Base-by-base conservation (phyloP, 177 flowering plant species). In the Vitis hybrid region DNA sequence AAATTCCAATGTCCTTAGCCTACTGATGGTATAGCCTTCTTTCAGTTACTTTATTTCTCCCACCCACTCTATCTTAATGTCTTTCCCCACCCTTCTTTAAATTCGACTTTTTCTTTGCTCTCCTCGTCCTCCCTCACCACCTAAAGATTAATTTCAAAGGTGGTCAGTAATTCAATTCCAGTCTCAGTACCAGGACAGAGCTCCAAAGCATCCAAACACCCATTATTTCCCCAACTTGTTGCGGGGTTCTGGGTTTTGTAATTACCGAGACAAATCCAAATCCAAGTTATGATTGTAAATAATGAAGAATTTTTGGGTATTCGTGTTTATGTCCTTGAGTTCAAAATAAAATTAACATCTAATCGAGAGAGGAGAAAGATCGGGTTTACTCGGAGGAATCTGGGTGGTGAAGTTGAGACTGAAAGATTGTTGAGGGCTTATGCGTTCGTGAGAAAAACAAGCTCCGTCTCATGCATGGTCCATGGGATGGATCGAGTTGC, bases 261-360 rank as follows among this genome's bases (percentile, higher is more conserved):
- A 38, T 38, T 38, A 38, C 47, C 47, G 47, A 38, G 47, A 8
- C 47, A 38, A 38, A 38, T 38, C 47, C 8, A 38, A 38, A 38
- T 38, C 47, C 47, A 38, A 38, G 17, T 5, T 55, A 22, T 58
- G 61, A 58, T 18, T 15, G 61, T 58, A 8, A 69, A 61, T 70
- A 51, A 24, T 52, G 66, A 62, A 62, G 73, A 70, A 70, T 62
- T 14, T 70, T 62, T 70, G 18, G 73, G 73, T 28, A 61, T 49
- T 61, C 73, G 73, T 52, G 38, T 44, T 52, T 1, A 68, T 15
- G 19, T 51, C 14, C 4, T 2, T 19, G 66, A 65, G 1, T 58
- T 9, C 7, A 20, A 18, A 9, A 15, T 14, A 11, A 58, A 14
- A 20, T 18, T 17, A 10, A 6, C 18, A 15, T 54, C 57, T n/a